Percentiles rank a stretch among this genome's conserved stretches.
These are phyloP conservation scores for Rhizophagus clarus DNA, from an alignment of 192 early-diverging fungal species.

Conservation along the genomic window DNA sequence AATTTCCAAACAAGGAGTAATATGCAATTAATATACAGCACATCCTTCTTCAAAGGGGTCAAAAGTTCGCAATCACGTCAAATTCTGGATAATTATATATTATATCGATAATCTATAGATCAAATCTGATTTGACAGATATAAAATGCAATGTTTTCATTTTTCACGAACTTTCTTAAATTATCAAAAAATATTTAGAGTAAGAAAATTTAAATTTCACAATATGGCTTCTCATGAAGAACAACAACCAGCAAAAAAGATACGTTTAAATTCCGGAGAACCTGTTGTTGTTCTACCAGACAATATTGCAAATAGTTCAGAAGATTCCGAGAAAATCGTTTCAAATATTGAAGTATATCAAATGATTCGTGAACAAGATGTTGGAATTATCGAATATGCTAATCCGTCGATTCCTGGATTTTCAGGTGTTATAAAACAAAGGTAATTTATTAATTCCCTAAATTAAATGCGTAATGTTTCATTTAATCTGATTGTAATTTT, in stretches of 20 bases:
- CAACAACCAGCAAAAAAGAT: slow-evolving; percentile 13
- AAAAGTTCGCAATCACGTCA: too few relatives aligned
- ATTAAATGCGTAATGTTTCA: background rate
- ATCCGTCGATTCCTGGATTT: slow-evolving; percentile 49
- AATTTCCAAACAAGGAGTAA: too few relatives aligned
- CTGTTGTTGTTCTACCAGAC: background rate
- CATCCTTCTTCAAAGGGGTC: too few relatives aligned
- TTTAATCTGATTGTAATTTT: background rate
- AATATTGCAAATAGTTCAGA: background rate
- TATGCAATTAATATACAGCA: too few relatives aligned
- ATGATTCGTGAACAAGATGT: slow-evolving; percentile 61
- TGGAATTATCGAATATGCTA: slow-evolving; percentile 65
- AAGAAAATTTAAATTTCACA: background rate
- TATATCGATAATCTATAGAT: background rate
- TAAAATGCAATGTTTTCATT: background rate
- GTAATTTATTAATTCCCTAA: slow-evolving; percentile 35
- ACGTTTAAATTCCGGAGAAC: slow-evolving; percentile 19
- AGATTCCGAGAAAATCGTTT: background rate
- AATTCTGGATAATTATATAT: too few relatives aligned
- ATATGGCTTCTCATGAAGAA: background rate
- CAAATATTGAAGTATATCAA: background rate
- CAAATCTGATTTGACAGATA: background rate
- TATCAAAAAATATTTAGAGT: background rate
- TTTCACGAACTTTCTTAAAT: background rate
- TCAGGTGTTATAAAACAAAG: slow-evolving; percentile 64